A percentile compares a stretch with the other conserved stretches of the same genome.
Evolutionary conservation across 2,329 filamentous ascomycete genomes (phyloP).

Genomic region (Sordariomycetes sp.): DNA sequence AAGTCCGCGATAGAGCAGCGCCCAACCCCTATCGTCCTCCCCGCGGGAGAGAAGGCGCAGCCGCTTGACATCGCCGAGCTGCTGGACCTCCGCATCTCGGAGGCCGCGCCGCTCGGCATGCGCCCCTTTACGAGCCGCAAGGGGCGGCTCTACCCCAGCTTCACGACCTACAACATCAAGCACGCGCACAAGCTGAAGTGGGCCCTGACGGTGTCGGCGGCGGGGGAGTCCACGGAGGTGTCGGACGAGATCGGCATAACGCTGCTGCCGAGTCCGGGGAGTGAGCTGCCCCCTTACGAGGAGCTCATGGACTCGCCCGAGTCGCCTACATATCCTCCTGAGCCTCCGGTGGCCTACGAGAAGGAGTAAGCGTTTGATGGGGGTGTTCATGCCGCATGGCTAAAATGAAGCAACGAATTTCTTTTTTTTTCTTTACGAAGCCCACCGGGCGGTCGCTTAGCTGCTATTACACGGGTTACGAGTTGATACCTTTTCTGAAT

Average conservation of each 20-base stretch:
- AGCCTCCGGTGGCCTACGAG: background rate
- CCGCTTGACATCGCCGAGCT: conserved; percentile 5
- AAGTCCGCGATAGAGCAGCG: background rate
- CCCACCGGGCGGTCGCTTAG: no score
- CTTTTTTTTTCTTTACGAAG: no score
- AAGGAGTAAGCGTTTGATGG: background rate
- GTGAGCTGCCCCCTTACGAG: background rate
- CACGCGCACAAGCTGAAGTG: conserved; percentile 13
- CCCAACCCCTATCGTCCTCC: conserved; percentile 3
- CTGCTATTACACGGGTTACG: no score
- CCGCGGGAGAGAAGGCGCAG: conserved; percentile 2
- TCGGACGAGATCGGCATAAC: background rate
- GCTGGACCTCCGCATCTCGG: conserved; percentile 1
- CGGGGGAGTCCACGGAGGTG: background rate
- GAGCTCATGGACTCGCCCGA: background rate
- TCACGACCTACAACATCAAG: conserved; percentile 15
- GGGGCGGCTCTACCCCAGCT: conserved; percentile 8
- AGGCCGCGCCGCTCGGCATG: background rate
- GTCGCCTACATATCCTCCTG: background rate
- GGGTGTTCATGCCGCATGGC: no score
- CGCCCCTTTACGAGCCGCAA: background rate
- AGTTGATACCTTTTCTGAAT: no score
- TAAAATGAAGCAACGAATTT: no score
- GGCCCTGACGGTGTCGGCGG: conserved; percentile 6
- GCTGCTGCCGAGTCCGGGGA: background rate